phyloP scores from a whole-genome alignment of 768 basidiomycete genomes.

The Basidioascus undulatus region DNA sequence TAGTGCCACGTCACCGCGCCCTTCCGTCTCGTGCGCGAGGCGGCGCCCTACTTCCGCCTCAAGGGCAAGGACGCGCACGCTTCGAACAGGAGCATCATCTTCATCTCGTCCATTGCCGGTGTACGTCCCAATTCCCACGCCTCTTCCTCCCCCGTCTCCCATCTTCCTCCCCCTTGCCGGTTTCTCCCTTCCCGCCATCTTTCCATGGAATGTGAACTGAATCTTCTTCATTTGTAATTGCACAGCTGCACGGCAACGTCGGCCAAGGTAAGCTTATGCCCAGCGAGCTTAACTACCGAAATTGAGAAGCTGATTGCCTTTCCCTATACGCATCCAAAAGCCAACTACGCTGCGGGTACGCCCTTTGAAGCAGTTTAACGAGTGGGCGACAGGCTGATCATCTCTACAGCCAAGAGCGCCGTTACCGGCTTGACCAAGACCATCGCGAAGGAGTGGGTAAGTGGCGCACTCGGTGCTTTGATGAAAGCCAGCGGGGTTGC shows the following conservation, averaged over 20 bases:
- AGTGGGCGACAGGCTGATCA: too few species aligned
- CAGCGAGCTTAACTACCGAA: too few species aligned
- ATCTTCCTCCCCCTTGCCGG: not conserved
- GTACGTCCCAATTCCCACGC: too few species aligned
- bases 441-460: constrained; percentile 73
- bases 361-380: too few species aligned
- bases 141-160: constrained; percentile 10
- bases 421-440: constrained; percentile 63
- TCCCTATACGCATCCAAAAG: too few species aligned
- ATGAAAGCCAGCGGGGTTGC: not conserved
- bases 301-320: too few species aligned
- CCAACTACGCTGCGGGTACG: too few species aligned
- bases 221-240: too few species aligned
- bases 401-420: constrained; percentile 35
- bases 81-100: constrained; percentile 37
- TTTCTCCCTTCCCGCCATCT: too few species aligned
- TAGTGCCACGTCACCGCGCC: constrained; percentile 67
- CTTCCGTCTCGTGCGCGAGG: constrained; percentile 59
- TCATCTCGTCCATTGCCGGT: constrained; percentile 65
- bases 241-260: constrained; percentile 67
- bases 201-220: too few species aligned
- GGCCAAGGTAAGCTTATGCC: constrained; percentile 73
- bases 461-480: not conserved
- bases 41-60: constrained; percentile 61
- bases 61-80: constrained; percentile 37